A percentile compares a stretch with the other conserved stretches of the same genome.
Evolutionary conservation across 306 rosid genomes (phyloP).

Genomic region (Fagus sylvatica): DNA sequence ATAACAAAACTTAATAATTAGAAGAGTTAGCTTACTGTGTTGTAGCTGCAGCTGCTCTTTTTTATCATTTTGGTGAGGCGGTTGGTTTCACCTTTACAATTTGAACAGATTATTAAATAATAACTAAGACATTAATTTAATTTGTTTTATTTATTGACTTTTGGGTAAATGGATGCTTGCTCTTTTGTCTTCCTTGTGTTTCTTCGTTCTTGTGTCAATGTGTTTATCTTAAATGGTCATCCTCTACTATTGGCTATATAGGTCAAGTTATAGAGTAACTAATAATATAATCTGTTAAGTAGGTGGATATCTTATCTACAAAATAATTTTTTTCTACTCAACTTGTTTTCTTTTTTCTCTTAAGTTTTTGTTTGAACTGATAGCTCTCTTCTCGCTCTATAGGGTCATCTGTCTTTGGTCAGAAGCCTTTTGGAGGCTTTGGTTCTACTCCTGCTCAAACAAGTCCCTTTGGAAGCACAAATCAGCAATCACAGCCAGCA

Average conservation of each 20-base stretch:
- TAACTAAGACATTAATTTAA: too few species aligned
- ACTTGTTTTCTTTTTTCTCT: background rate
- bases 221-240: background rate
- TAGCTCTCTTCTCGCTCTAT: background rate
- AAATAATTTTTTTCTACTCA: background rate
- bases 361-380: constrained; percentile 17
- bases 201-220: background rate
- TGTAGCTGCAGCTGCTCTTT: background rate
- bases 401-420: constrained; percentile 68
- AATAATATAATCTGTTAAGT: background rate
- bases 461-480: constrained; percentile 74
- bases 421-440: constrained; percentile 91
- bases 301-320: background rate
- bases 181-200: background rate
- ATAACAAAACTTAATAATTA: background rate
- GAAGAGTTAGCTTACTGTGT: background rate
- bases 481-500: constrained; percentile 82
- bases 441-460: constrained; percentile 75
- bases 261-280: background rate
- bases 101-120: too few species aligned
- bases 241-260: background rate
- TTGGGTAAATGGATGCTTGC: background rate
- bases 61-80: background rate
- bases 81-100: background rate
- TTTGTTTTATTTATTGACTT: background rate